Conservation (phyloP, 2,329 filamentous ascomycete genomes). For the Chaetomiaceae sp. region DNA sequence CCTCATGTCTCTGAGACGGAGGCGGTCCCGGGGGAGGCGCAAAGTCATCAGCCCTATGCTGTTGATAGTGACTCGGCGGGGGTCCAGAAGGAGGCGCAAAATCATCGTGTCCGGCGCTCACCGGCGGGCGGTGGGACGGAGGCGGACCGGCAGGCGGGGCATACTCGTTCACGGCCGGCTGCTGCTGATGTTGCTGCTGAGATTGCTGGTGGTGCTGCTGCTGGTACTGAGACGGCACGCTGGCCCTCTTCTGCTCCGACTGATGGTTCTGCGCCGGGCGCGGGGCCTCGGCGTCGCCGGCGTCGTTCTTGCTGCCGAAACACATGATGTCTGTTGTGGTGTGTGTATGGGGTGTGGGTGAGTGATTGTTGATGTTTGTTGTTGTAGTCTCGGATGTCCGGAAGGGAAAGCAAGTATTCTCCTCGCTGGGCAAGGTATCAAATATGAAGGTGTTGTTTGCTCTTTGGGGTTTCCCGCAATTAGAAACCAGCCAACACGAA, state of each 20-base stretch:
- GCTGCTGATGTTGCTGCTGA: constrained; percentile 21
- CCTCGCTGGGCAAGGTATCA: too few species aligned
- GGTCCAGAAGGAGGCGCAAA: constrained; percentile 29
- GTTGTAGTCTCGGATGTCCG: too few species aligned
- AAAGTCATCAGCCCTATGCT: too few species aligned
- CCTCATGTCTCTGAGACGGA: constrained; percentile 26
- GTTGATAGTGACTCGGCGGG: too few species aligned
- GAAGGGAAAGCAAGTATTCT: too few species aligned
- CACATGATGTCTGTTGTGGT: constrained; percentile 37
- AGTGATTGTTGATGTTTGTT: too few species aligned
- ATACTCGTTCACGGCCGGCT: constrained; percentile 22
- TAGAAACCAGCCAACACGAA: too few species aligned
- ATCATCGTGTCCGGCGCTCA: constrained; percentile 12
- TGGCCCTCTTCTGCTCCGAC: constrained; percentile 16
- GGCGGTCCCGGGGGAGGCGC: constrained; percentile 18
- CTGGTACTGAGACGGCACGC: constrained; percentile 18
- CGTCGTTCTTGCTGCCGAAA: constrained; percentile 43
- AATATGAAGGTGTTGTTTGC: too few species aligned
- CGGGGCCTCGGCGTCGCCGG: constrained; percentile 34
- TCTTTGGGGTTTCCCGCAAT: too few species aligned
- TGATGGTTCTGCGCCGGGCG: constrained; percentile 32
- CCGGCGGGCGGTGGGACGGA: too few species aligned
- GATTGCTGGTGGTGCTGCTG: constrained; percentile 20
- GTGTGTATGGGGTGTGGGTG: too few species aligned
- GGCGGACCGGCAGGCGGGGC: constrained; percentile 20